Conservation (phyloP, 345 rosid species). For the Eucalyptus victrix region DNA sequence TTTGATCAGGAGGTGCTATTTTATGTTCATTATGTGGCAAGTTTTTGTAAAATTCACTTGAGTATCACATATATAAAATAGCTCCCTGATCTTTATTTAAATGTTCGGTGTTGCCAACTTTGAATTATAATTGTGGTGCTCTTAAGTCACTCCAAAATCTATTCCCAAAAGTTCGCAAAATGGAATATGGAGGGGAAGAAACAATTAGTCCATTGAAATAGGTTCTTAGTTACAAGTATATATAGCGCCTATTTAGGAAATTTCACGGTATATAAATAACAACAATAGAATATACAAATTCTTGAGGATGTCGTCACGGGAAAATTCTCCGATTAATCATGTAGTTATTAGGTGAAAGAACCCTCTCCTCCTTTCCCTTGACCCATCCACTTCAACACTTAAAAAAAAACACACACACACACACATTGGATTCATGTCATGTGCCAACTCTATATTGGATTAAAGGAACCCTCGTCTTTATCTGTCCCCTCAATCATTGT, state of each 20-base stretch:
- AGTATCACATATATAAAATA: neutral
- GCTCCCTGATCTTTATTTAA: neutral
- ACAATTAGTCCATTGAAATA: neutral
- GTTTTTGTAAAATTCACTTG: neutral
- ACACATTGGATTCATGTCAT: neutral
- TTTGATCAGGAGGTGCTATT: fast-evolving
- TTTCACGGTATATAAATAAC: neutral
- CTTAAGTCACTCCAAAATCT: neutral
- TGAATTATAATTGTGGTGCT: neutral
- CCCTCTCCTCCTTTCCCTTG: neutral
- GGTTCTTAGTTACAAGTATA: neutral
- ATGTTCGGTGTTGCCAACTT: neutral
- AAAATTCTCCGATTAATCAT: neutral
- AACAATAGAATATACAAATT: neutral
- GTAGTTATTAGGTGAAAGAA: neutral
- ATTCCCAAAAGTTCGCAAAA: neutral
- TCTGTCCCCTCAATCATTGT: neutral
- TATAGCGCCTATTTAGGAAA: neutral
- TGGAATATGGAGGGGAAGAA: neutral
- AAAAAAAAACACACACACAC: no score
- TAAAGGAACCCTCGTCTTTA: no score
- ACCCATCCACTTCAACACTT: neutral
- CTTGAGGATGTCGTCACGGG: neutral
- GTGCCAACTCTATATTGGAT: neutral
- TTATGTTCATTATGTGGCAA: neutral